Evolutionary conservation across 805 yeast genomes (phyloP), one percentile per base, ranked within the genome.

Genomic region (Metschnikowia sp.): DNA sequence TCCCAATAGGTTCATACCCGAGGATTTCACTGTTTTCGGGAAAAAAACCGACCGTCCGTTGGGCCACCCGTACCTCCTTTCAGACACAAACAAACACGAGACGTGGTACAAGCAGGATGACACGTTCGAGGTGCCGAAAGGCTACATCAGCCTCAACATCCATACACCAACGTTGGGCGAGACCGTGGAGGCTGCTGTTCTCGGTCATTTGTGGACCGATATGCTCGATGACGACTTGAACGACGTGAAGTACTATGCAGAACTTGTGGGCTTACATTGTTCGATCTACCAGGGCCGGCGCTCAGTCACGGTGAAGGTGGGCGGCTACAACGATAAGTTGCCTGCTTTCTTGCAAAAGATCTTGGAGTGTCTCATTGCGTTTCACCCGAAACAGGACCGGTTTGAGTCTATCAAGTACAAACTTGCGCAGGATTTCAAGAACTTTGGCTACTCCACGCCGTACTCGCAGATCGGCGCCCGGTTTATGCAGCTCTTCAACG

Each of bases 71-170:
- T 70, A 71, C 33, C 69, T 89, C 36, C 67, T 94, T 46, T 63
- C 76, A 49, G 73, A 77, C 39, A 73, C 76, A 39, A 66, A 75
- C 11, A 73, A 73, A 40, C 65, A 75, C 34, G 83, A 82, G 56
- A 69, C 88, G 33, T 92, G 98, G 98, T 88, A 74, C 64, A 92
- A 92, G 63, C 85, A 85, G 57, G 96, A 92, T 68, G 96, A 92
- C 55, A 81, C 84, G 42, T 87, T 92, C 61, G 81, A 86, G 73
- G 86, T 88, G 13, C 99, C 98, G 42, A 87, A 91, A 68, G 94
- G 94, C 0, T 74, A 79, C 41, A 79, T 90, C 30, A 78, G 79
- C 35, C 62, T 88, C 44, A 72, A 78, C 36, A 74, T 92, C 53
- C 83, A 82, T 51, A 68, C 82, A 36, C 95, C 96, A 1, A 72